Evolutionary conservation across 768 basidiomycete genomes (phyloP).

Genomic region (Hygrophorus pudorinus): DNA sequence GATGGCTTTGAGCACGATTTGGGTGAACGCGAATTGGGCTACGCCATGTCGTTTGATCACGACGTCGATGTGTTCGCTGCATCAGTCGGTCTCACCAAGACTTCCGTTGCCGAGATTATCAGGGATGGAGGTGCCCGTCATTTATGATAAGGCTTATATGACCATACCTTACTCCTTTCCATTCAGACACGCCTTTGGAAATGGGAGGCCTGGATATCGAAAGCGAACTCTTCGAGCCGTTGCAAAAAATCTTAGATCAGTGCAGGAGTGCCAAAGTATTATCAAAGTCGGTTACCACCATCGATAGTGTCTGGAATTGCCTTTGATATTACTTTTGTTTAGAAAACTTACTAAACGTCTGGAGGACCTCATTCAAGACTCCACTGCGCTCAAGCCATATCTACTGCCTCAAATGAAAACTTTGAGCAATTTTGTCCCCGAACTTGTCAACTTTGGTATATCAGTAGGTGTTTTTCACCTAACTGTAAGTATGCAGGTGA

Average conservation of each 20-base stretch:
- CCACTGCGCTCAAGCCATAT: slow-evolving; percentile 59
- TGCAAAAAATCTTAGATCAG: slow-evolving; percentile 74
- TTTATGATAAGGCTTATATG: neutral
- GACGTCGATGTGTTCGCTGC: slow-evolving; percentile 94
- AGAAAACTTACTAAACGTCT: slow-evolving; percentile 86
- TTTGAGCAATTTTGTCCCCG: slow-evolving; percentile 63
- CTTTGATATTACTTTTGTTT: slow-evolving; percentile 5
- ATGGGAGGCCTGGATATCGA: slow-evolving; percentile 69
- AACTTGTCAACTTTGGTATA: slow-evolving; percentile 86
- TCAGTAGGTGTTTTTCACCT: slow-evolving; percentile 44
- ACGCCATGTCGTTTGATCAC: slow-evolving; percentile 71
- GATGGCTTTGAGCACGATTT: slow-evolving; percentile 75
- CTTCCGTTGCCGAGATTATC: slow-evolving; percentile 61
- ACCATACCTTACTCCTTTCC: neutral
- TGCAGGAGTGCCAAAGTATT: slow-evolving; percentile 72
- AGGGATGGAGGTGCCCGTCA: slow-evolving; percentile 60
- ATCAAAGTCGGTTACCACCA: slow-evolving; percentile 54
- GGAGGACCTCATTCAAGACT: slow-evolving; percentile 68
- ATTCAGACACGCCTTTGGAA: slow-evolving; percentile 60
- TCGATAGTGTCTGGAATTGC: neutral
- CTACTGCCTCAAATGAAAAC: slow-evolving; percentile 65
- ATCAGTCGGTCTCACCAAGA: slow-evolving; percentile 84
- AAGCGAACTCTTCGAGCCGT: slow-evolving; percentile 67
- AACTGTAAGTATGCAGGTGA: neutral
- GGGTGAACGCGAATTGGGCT: slow-evolving; percentile 82